A percentile compares a stretch with the other conserved stretches of the same genome.
Conservation (phyloP, 257 asterid genomes). For the Lycium barbarum region DNA sequence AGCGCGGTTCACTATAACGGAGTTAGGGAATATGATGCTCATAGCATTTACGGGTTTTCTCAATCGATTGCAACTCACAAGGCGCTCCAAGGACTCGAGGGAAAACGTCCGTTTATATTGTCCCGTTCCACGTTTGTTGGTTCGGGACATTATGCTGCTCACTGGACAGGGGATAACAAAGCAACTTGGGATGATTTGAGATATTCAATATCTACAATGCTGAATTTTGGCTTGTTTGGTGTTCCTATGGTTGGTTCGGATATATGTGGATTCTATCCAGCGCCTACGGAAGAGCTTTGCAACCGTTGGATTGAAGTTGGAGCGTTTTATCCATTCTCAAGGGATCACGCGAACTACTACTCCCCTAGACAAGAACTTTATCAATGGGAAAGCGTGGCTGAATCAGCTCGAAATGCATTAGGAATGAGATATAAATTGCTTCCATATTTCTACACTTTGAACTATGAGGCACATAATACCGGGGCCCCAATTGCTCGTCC, state of each 20-base stretch:
- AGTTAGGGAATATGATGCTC: slow-evolving; percentile 70
- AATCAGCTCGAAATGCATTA: slow-evolving; percentile 58
- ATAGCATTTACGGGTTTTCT: slow-evolving; percentile 81
- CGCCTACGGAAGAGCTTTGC: slow-evolving; percentile 91
- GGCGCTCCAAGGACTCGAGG: slow-evolving; percentile 55
- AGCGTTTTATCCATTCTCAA: slow-evolving; percentile 73
- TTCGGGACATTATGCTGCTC: slow-evolving; percentile 87
- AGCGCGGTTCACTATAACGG: slow-evolving; percentile 67
- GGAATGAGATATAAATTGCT: slow-evolving; percentile 64
- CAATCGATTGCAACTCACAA: slow-evolving; percentile 75
- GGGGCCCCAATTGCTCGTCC: slow-evolving; percentile 75
- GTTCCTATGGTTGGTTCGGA: slow-evolving; percentile 98
- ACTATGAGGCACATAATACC: slow-evolving; percentile 59
- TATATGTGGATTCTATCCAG: slow-evolving; percentile 74
- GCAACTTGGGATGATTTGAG: slow-evolving; percentile 88
- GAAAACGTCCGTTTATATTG: slow-evolving; percentile 86
- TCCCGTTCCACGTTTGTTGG: slow-evolving; percentile 90
- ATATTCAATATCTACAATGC: slow-evolving; percentile 69
- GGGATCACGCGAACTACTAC: slow-evolving; percentile 53
- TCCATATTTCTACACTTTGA: slow-evolving; percentile 65
- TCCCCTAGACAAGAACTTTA: slow-evolving; percentile 60
- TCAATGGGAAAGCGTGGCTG: slow-evolving; percentile 67
- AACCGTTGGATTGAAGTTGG: slow-evolving; percentile 87
- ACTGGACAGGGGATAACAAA: slow-evolving; percentile 96
- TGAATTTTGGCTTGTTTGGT: slow-evolving; percentile 84